Evolutionary conservation across 208 protist species (phyloP), one percentile per base, ranked within the genome.

Genomic region (Crithidia fasciculata): DNA sequence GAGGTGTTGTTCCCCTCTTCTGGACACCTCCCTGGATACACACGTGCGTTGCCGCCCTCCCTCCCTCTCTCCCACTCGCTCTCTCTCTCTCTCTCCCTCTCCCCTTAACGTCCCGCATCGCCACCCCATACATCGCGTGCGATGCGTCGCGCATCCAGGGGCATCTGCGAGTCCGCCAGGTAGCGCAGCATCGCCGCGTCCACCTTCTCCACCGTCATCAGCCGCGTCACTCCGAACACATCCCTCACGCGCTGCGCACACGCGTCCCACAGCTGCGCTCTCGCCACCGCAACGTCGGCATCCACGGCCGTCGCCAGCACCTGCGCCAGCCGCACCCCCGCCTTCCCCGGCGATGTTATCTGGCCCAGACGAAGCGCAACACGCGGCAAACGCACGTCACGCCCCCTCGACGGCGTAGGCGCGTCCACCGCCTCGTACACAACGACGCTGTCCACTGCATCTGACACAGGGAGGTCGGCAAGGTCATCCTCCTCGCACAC

Each of bases 401-500:
- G 28, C 28, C 28, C 28, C 28, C 28, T 28, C 13, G 13, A 16
- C 37, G 40, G n/a, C 8, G 53, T 5, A 13, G n/a, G 39, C 18
- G 28, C 58, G 16, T 13, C 41, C 28, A 8, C 5, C 13, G 13
- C 45, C 41, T 74, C 59, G 41, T 74, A 43, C 49, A 80, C 50
- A 3, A 80, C 68, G 36, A 69, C 60, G 56, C 18, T 60, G 41
- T 62, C 54, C 0, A 65, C 8, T 6, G 39, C 36, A 36, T n/a
- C 19, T 10, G 2, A 28, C 3, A 70, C 10, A 12, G 74, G 43
- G 54, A 80, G 15, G 12, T 70, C 37, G 0, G 55, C 55, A 10
- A 80, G 3, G 55, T 80, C 68, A 2, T 64, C 72, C 9, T 70
- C 28, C 40, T 75, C 69, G n/a, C 63, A 76, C 69, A 81, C 49